Base-by-base conservation (phyloP, 441 rosid species). In the Euphorbia celastroides region DNA sequence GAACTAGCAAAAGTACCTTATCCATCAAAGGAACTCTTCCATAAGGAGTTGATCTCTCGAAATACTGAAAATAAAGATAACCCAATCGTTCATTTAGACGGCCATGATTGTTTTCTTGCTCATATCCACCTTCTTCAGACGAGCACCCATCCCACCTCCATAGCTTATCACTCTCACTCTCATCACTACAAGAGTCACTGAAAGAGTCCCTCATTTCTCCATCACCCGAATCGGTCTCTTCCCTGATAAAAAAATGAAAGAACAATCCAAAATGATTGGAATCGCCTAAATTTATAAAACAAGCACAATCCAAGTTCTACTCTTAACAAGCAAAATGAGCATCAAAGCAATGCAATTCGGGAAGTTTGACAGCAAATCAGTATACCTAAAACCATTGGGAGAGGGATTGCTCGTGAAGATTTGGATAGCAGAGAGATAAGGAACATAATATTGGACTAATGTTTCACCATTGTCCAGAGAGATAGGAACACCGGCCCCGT, bases 141-240 rank as follows among this genome's bases (percentile, higher is more conserved):
- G 22, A 50, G 55, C 84, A 11, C 83, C 84, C 61, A 51, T 62
- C 48, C 27, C 32, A 44, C 16, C 50, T 17, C n/a, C n/a, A 44
- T 19, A 87, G 48, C 62, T 84, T 81, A 13, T 85, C 93, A 32
- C 82, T 86, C 55, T 65, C 83, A 26, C 88, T 82, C 27, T 86
- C 96, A 42, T 89, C 91, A 80, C 90, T 84, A 77, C 88, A 80
- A 23, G 73, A 82, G 36, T 87, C 88, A 16, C 82, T 44, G 5
- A 17, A 14, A 19, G 58, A 31, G 30, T 79, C 22, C 28, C 71
- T 88, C 38, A 68, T 55, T 77, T 82, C 88, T 87, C 30, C 60
- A 64, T 89, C 93, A 7, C 86, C 92, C n/a, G 80, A 79, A 57
- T 88, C 96, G n/a, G 77, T 72, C 55, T 91, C 97, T 62, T 89